phyloP scores from a whole-genome alignment of 139 green algal species.

The Mesotaenium endlicherianum region DNA sequence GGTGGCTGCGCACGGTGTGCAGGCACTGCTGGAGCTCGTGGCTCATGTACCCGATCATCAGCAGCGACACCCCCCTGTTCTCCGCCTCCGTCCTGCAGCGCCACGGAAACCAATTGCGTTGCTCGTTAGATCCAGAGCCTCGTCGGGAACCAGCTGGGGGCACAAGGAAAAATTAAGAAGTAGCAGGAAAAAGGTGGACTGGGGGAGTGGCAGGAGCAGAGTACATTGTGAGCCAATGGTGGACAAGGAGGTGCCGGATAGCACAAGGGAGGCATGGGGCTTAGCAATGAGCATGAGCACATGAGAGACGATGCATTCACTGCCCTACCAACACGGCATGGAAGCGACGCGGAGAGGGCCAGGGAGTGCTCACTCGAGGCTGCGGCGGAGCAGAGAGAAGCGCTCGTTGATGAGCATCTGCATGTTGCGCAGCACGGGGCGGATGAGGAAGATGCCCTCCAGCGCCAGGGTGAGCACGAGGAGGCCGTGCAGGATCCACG shows the following conservation, averaged over 20 bases:
- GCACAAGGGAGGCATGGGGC: too few relatives aligned
- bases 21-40: conserved; percentile 24
- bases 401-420: conserved; percentile 35
- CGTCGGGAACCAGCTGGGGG: too few relatives aligned
- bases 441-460: conserved; percentile 31
- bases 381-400: conserved; percentile 20
- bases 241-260: too few relatives aligned
- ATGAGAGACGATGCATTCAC: too few relatives aligned
- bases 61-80: conserved; percentile 28
- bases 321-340: too few relatives aligned
- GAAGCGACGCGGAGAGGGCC: too few relatives aligned
- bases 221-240: too few relatives aligned
- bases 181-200: background rate
- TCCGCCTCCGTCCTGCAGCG: conserved; percentile 9
- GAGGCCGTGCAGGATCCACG: conserved; percentile 39
- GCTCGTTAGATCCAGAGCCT: too few relatives aligned
- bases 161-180: too few relatives aligned
- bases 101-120: too few relatives aligned
- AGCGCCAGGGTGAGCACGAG: conserved; percentile 34
- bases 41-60: conserved; percentile 42
- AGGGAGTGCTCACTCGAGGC: conserved; percentile 37
- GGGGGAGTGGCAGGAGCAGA: background rate
- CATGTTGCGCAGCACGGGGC: conserved; percentile 15
- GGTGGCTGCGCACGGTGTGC: background rate
- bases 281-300: too few relatives aligned